Conservation (phyloP, 176 grass and related monocot species). For the Carex cristatella region DNA sequence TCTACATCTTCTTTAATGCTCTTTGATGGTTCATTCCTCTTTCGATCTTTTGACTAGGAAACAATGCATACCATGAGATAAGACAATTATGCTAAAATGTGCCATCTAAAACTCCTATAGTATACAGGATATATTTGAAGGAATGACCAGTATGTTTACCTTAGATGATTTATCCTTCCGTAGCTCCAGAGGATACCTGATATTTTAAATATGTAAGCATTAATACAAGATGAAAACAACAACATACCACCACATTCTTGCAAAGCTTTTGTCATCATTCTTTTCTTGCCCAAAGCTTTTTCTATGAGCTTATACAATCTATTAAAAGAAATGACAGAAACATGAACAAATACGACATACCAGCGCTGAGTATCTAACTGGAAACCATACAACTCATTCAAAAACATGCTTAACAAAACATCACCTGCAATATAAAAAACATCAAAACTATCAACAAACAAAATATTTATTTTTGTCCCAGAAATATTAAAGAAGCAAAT, state of each 20-base stretch:
- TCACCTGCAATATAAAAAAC: constrained; percentile 56
- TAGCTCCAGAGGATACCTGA: constrained; percentile 94
- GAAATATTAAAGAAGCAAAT: background rate
- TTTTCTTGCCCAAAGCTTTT: background rate
- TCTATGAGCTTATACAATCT: constrained; percentile 2
- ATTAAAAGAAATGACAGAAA: background rate
- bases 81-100: constrained; percentile 6
- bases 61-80: background rate
- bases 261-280: background rate
- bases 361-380: constrained; percentile 85
- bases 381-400: constrained; percentile 97
- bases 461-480: constrained; percentile 1
- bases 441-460: background rate
- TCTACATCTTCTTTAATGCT: constrained; percentile 37
- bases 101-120: background rate
- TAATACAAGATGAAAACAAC: constrained; percentile 7
- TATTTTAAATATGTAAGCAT: constrained; percentile 35
- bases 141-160: constrained; percentile 34
- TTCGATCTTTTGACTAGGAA: constrained; percentile 55
- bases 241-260: background rate
- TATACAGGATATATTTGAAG: background rate
- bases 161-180: constrained; percentile 93
- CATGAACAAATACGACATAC: constrained; percentile 33
- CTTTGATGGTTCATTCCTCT: constrained; percentile 48
- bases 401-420: constrained; percentile 86